Evolutionary conservation across 345 rosid species (phyloP), one percentile per base, ranked within the genome.

Genomic region (Dipteronia sinensis): DNA sequence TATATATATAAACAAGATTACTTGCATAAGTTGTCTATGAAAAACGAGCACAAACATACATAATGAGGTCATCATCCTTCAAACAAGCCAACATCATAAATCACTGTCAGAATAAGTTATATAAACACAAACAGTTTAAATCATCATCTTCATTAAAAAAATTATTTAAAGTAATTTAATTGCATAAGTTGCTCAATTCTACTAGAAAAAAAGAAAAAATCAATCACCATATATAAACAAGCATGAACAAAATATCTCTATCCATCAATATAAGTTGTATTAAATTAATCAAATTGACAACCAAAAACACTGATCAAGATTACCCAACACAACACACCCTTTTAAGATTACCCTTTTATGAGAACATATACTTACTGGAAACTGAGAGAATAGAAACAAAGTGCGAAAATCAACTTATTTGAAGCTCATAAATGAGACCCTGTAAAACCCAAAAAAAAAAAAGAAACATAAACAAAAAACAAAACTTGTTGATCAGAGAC

Each of bases 131-230:
- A 38, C 40, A 8, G 22, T 25, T 10, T 10, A 56, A 11, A n/a
- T 58, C 63, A 15, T n/a, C n/a, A 19, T 72, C 49, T 56, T 71
- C 23, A 71, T 71, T 58, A 56, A 1, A n/a, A 27, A 70, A 51
- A 16, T 17, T 51, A 51, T 4, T 15, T 15, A 10, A 46, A 10
- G 49, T 4, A 51, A 51, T 51, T 51, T 58, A n/a, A 23, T n/a
- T 7, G 25, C 62, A n/a, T 6, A 58, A 58, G 11, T n/a, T 58
- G 63, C 63, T 58, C 4, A n/a, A 58, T 11, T 58, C 56, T 51
- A 51, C 56, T 51, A n/a, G 49, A 8, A 58, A 58, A 58, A 3
- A 31, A 3, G 3, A 31, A 3, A 31, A 31, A 31, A 31, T 31
- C 27, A 58, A 20, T 19, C 22, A 58, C 63, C 25, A n/a, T 20